phyloP scores from a whole-genome alignment of 768 basidiomycete genomes.

The Rhizopogon vulgaris region DNA sequence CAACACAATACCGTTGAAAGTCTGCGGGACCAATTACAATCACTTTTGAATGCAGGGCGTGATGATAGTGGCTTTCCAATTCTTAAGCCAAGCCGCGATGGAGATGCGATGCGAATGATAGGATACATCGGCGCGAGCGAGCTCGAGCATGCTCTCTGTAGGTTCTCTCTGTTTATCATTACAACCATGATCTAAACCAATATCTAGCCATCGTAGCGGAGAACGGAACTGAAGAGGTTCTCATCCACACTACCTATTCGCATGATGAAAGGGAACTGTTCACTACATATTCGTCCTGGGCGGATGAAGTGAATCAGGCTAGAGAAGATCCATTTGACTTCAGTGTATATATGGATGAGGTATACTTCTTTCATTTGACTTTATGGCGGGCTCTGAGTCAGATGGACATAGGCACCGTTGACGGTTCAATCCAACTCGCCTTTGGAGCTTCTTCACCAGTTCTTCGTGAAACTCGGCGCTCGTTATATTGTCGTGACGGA shows the following conservation, averaged over 20 bases:
- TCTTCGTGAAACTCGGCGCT: constrained; percentile 92
- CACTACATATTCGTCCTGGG: constrained; percentile 58
- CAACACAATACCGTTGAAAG: constrained; percentile 69
- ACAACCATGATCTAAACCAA: not conserved
- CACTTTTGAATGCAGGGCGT: constrained; percentile 49
- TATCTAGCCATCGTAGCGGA: constrained; percentile 66
- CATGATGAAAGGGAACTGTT: constrained; percentile 36
- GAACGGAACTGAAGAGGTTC: constrained; percentile 57
- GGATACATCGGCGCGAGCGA: constrained; percentile 93
- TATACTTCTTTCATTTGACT: constrained; percentile 20
- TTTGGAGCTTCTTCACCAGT: constrained; percentile 86
- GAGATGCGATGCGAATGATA: constrained; percentile 56
- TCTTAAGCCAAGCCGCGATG: constrained; percentile 42
- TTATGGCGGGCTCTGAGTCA: not conserved
- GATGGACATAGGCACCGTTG: constrained; percentile 64
- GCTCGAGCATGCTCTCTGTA: constrained; percentile 88
- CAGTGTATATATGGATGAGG: constrained; percentile 87
- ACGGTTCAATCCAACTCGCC: constrained; percentile 81
- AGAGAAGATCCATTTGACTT: constrained; percentile 66
- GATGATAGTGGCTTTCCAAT: constrained; percentile 88
- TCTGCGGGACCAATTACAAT: constrained; percentile 64
- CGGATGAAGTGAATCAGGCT: constrained; percentile 28
- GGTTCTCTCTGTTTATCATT: constrained; percentile 20
- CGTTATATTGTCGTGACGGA: constrained; percentile 85
- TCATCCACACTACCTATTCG: constrained; percentile 48